phyloP scores from a whole-genome alignment of 208 protist genomes.

The Acanthamoeba castellanii region DNA sequence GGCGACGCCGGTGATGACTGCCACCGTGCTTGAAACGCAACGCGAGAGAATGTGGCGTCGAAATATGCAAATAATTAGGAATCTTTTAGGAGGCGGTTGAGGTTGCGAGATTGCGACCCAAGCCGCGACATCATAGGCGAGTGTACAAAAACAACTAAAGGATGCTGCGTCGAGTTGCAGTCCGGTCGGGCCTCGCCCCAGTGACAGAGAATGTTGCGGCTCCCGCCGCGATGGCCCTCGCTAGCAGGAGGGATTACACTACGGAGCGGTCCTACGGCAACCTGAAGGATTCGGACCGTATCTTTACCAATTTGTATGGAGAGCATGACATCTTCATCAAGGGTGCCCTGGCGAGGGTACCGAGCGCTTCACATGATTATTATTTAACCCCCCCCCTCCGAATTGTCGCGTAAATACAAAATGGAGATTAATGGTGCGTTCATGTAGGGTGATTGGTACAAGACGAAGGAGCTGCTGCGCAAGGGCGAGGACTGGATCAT shows the following conservation, averaged over 20 bases:
- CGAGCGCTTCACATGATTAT: background rate
- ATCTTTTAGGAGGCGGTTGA: background rate
- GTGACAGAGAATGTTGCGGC: background rate
- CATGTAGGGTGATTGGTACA: slow-evolving; percentile 97
- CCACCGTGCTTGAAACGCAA: too few relatives aligned
- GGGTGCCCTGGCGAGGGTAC: slow-evolving; percentile 93
- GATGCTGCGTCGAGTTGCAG: slow-evolving; percentile 39
- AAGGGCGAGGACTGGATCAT: slow-evolving; percentile 98
- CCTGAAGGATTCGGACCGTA: slow-evolving; percentile 98
- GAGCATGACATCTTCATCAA: slow-evolving; percentile 95
- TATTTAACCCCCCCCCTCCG: background rate
- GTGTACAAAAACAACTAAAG: background rate
- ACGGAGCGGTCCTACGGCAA: slow-evolving; percentile 86
- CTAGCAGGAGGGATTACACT: background rate
- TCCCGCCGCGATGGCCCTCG: background rate
- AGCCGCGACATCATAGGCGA: background rate
- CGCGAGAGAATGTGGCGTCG: background rate
- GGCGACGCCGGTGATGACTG: too few relatives aligned
- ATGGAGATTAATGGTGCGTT: background rate
- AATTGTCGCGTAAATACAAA: background rate
- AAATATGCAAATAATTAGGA: background rate
- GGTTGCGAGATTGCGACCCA: background rate
- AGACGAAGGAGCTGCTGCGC: slow-evolving; percentile 97
- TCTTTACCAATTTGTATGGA: slow-evolving; percentile 99
- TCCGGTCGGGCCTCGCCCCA: background rate